Conservation (phyloP, 2,329 filamentous ascomycete genomes). For the Tricladium varicosporioides region DNA sequence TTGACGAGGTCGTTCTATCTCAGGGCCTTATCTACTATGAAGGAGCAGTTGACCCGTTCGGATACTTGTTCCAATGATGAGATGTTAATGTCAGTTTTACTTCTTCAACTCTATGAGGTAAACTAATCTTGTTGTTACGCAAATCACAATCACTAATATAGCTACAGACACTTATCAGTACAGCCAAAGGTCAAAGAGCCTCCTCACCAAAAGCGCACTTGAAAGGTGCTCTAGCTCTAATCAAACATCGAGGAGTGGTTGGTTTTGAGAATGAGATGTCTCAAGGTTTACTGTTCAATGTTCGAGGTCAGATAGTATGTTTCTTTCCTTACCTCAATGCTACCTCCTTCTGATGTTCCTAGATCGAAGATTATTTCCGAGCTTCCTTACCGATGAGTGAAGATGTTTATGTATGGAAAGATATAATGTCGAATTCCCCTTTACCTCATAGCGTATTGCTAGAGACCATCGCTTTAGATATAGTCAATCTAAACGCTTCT, state of each 20-base stretch:
- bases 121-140: background rate
- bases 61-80: constrained; percentile 5
- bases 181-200: background rate
- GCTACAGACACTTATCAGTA: background rate
- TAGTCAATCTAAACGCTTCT: constrained; percentile 7
- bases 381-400: background rate
- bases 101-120: constrained; percentile 15
- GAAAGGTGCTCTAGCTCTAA: constrained; percentile 11
- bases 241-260: constrained; percentile 8
- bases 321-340: background rate
- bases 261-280: constrained; percentile 4
- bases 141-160: background rate
- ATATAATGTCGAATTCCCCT: background rate
- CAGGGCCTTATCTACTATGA: constrained; percentile 1
- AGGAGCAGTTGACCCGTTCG: background rate
- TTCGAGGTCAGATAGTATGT: constrained; percentile 8
- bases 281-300: constrained; percentile 2
- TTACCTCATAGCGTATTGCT: background rate
- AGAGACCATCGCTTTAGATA: constrained; percentile 10
- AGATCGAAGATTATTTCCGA: constrained; percentile 6
- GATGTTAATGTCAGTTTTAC: constrained; percentile 8
- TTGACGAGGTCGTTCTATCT: constrained; percentile 8
- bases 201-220: constrained; percentile 5
- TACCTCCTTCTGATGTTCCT: background rate
- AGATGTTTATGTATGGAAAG: constrained; percentile 4